These are phyloP conservation scores for Suhomyces maxii DNA, from an alignment of 1,139 yeast genomes.

Conservation along the genomic window DNA sequence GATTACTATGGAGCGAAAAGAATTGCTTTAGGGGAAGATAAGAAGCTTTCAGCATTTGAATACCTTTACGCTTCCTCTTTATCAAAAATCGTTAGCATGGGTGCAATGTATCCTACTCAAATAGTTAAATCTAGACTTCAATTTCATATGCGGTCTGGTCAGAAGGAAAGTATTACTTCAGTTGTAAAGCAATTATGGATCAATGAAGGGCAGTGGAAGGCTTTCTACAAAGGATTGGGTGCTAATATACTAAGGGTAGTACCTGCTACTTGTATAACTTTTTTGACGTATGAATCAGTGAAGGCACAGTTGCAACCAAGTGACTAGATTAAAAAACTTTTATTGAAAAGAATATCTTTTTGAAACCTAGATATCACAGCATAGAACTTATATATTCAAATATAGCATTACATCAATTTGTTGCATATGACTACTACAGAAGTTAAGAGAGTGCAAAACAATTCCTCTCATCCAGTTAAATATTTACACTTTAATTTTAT, in stretches of 20 bases:
- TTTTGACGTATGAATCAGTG: slow-evolving; percentile 60
- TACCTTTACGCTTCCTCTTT: slow-evolving; percentile 64
- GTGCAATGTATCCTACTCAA: slow-evolving; percentile 81
- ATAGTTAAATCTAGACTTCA: slow-evolving; percentile 79
- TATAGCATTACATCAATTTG: too few species aligned
- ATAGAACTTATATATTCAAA: too few species aligned
- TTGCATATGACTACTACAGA: too few species aligned
- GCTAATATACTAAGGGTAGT: slow-evolving; percentile 63
- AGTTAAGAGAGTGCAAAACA: too few species aligned
- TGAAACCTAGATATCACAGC: too few species aligned
- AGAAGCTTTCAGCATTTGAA: slow-evolving; percentile 49
- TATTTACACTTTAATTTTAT: too few species aligned
- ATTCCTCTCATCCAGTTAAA: too few species aligned
- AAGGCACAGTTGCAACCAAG: slow-evolving; percentile 16
- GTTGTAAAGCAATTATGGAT: slow-evolving; percentile 32
- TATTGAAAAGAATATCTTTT: neutral
- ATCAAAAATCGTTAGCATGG: slow-evolving; percentile 69
- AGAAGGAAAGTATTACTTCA: slow-evolving; percentile 18
- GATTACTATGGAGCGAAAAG: slow-evolving; percentile 17
- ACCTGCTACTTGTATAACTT: slow-evolving; percentile 76
- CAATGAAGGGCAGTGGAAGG: slow-evolving; percentile 49
- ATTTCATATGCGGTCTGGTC: slow-evolving; percentile 32
- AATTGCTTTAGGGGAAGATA: slow-evolving; percentile 8
- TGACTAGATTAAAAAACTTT: neutral
- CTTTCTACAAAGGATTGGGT: slow-evolving; percentile 74